A percentile compares a stretch with the other conserved stretches of the same genome.
phyloP scores from a whole-genome alignment of 192 early-diverging fungal genomes.

The Coemansia erecta region DNA sequence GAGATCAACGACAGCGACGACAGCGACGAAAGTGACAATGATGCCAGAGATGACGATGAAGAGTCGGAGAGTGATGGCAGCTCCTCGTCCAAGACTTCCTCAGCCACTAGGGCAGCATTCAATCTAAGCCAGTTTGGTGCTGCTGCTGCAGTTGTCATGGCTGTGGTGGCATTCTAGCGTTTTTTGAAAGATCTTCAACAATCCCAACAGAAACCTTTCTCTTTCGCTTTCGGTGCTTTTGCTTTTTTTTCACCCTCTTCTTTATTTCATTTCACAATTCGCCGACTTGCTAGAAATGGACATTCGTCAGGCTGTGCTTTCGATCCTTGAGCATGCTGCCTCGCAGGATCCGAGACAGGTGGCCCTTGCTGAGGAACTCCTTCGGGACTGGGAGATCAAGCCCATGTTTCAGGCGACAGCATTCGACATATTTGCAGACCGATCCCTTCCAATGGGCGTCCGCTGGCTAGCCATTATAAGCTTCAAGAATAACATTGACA shows the following conservation, averaged over 20 bases:
- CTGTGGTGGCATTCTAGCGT: not conserved
- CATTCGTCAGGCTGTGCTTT: conserved; percentile 28
- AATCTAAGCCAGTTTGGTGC: not conserved
- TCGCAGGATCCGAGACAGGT: conserved; percentile 66
- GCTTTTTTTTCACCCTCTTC: not conserved
- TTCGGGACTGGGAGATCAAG: conserved; percentile 70
- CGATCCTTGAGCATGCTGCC: conserved; percentile 60
- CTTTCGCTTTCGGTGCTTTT: not conserved
- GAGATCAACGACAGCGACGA: conserved; percentile 7
- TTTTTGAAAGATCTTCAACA: not conserved
- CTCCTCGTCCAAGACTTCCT: not conserved
- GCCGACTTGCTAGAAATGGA: not conserved
- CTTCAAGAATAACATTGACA: conserved; percentile 89
- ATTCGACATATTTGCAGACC: conserved; percentile 74
- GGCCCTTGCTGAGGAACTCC: conserved; percentile 61
- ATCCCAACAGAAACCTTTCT: not conserved
- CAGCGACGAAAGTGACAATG: not conserved
- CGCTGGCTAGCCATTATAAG: conserved; percentile 75
- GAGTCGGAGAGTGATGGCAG: not conserved
- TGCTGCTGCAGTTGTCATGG: not conserved
- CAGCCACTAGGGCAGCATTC: not conserved
- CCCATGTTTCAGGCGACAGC: conserved; percentile 70
- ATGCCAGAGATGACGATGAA: conserved; percentile 1
- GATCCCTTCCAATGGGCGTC: conserved; percentile 59
- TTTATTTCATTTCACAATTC: not conserved